Evolutionary conservation across 768 basidiomycete species (phyloP).

Genomic region (Russula sp.): DNA sequence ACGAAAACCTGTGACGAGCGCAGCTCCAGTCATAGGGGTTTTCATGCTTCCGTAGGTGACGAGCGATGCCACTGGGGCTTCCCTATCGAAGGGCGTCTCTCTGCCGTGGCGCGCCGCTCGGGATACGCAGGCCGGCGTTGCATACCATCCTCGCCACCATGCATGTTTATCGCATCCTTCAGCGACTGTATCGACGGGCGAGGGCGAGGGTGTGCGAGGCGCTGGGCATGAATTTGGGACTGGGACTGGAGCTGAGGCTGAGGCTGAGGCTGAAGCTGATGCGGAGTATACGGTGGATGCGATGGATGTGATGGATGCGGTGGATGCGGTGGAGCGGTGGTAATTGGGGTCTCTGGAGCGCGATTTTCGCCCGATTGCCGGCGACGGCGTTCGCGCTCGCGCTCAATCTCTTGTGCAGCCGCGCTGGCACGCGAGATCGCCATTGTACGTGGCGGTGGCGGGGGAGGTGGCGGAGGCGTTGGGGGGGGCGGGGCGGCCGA

Average conservation of each 20-base stretch:
- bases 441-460: neutral
- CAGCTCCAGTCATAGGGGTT: slow-evolving; percentile 11
- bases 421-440: slow-evolving; percentile 22
- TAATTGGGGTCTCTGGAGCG: neutral
- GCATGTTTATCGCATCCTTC: slow-evolving; percentile 8
- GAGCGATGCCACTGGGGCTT: slow-evolving; percentile 18
- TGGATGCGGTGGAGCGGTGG: neutral
- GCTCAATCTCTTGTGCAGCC: slow-evolving; percentile 21
- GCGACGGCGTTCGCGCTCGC: slow-evolving; percentile 24
- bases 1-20: slow-evolving; percentile 11
- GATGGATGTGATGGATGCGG: neutral
- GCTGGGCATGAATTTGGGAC: slow-evolving; percentile 5
- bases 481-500: neutral
- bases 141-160: slow-evolving; percentile 13
- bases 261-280: neutral
- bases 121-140: slow-evolving; percentile 10
- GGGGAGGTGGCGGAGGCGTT: neutral
- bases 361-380: slow-evolving; percentile 19
- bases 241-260: neutral
- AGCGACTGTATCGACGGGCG: slow-evolving; percentile 15
- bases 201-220: slow-evolving; percentile 10
- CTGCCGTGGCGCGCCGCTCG: slow-evolving; percentile 16
- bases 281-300: neutral
- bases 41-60: slow-evolving; percentile 14
- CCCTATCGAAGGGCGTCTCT: slow-evolving; percentile 21